Evolutionary conservation across 192 early-diverging fungal species (phyloP), one percentile per base, ranked within the genome.

Genomic region (Chytriomyces sp.): DNA sequence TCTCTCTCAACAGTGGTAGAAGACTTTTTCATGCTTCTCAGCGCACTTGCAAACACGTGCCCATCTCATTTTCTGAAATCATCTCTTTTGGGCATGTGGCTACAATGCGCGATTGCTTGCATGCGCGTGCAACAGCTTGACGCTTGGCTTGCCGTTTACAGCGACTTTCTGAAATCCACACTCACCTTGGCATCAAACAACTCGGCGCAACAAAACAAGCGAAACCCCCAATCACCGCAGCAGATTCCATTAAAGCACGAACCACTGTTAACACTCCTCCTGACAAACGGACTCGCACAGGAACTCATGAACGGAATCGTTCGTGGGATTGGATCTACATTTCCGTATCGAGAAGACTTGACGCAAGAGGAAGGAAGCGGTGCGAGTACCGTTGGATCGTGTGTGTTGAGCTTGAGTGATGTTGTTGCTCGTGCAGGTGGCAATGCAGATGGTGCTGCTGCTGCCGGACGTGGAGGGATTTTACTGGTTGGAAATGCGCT

Each of bases 1-100:
- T 46, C 49, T 26, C n/a, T 16, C 43, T 57, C 18, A 9, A 20
- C 81, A 95, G 93, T 92, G 20, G 77, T 93, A 59, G 92, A 94
- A 79, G 93, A 95, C 62, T 94, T 91, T 79, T 92, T 92, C 80
- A 79, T 86, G 59, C 77, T 94, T 20, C 67, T 90, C 20, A 57
- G 78, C 61, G 71, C 83, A 60, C 80, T 86, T 50, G 9, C 89
- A 64, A 89, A 89, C 50, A 50, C 72, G 57, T 64, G 84, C 60
- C 90, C 94, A 24, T 45, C 77, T 61, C 71, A 89, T 43, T 83
- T 91, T 57, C 64, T 89, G 45, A 86, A 90, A 35, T 89, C 86
- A 23, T 45, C 81, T 6, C 76, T 91, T 18, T 81, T 93, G 50
- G 78, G 86, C 9, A 79, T 85, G 0, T 82, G 89, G 8, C 88